Conservation (phyloP, 805 yeast genomes). For the Torulaspora quercuum region DNA sequence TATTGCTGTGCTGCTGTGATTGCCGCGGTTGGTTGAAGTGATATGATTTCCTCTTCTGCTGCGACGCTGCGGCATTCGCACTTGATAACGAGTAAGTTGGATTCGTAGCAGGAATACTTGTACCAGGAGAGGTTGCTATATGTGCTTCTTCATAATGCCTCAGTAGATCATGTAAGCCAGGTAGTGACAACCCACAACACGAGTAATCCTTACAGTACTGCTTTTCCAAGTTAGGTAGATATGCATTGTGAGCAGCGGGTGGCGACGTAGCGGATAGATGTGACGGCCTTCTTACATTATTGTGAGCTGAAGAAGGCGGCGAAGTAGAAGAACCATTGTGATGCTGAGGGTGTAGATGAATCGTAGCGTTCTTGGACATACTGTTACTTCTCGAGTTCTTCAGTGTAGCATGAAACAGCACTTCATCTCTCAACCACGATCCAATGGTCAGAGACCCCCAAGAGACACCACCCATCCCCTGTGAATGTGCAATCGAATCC, state of each 20-base stretch:
- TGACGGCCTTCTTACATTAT: conserved; percentile 16
- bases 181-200: conserved; percentile 90
- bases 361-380: conserved; percentile 11
- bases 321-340: conserved; percentile 4
- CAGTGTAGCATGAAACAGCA: conserved; percentile 49
- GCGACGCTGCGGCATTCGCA: conserved; percentile 9
- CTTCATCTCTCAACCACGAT: conserved; percentile 93
- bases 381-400: conserved; percentile 17
- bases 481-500: conserved; percentile 91
- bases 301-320: conserved; percentile 4
- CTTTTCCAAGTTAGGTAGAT: conserved; percentile 89
- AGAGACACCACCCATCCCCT: conserved; percentile 96
- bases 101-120: conserved; percentile 12
- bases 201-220: conserved; percentile 95
- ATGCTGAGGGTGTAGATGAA: conserved; percentile 13
- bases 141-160: conserved; percentile 97
- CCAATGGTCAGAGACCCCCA: conserved; percentile 97
- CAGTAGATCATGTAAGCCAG: conserved; percentile 88
- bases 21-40: conserved; percentile 14
- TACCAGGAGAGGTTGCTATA: conserved; percentile 59
- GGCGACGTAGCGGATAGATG: conserved; percentile 45
- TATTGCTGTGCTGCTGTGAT: conserved; percentile 17
- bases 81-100: conserved; percentile 9
- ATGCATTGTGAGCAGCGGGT: conserved; percentile 62
- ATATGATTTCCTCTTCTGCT: conserved; percentile 14